A percentile compares a stretch with the other conserved stretches of the same genome.
Conservation (phyloP, 768 basidiomycete genomes). For the Tephrocybe rancida region DNA sequence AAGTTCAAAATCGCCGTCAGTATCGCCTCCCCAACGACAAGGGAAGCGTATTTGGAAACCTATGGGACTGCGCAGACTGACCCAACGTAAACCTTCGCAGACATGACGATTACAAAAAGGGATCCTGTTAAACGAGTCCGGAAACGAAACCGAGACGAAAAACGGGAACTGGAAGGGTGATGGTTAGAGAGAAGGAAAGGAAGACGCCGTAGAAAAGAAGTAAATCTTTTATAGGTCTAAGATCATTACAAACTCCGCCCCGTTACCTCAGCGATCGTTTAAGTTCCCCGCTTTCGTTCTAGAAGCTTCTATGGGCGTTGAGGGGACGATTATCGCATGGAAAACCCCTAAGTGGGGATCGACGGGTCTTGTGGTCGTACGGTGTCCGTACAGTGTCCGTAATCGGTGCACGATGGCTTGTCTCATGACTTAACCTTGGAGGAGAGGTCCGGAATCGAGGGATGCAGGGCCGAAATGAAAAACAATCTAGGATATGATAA, state of each 20-base stretch:
- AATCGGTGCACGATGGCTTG: not conserved
- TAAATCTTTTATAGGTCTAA: constrained; percentile 41
- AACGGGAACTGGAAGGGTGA: constrained; percentile 49
- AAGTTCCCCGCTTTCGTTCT: not conserved
- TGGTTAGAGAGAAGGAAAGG: constrained; percentile 49
- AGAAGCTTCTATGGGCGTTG: constrained; percentile 11
- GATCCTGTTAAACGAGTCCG: constrained; percentile 54
- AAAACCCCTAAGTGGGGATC: not conserved
- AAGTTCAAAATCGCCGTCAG: constrained; percentile 58
- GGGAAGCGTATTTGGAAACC: constrained; percentile 49
- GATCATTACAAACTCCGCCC: constrained; percentile 53
- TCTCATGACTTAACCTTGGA: constrained; percentile 7
- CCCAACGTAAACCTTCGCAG: constrained; percentile 92
- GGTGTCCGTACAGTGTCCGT: not conserved
- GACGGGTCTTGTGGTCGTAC: constrained; percentile 13
- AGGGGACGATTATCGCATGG: constrained; percentile 1
- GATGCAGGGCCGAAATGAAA: not conserved
- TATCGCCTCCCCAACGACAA: constrained; percentile 46
- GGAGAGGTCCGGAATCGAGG: not conserved
- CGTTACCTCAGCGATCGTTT: constrained; percentile 20
- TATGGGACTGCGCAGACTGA: constrained; percentile 72
- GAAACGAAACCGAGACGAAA: constrained; percentile 60
- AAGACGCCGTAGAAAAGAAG: constrained; percentile 27
- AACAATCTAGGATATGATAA: constrained; percentile 4
- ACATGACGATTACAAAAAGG: constrained; percentile 67